phyloP scores from a whole-genome alignment of 192 early-diverging fungal genomes.

The Coemansia sp. region DNA sequence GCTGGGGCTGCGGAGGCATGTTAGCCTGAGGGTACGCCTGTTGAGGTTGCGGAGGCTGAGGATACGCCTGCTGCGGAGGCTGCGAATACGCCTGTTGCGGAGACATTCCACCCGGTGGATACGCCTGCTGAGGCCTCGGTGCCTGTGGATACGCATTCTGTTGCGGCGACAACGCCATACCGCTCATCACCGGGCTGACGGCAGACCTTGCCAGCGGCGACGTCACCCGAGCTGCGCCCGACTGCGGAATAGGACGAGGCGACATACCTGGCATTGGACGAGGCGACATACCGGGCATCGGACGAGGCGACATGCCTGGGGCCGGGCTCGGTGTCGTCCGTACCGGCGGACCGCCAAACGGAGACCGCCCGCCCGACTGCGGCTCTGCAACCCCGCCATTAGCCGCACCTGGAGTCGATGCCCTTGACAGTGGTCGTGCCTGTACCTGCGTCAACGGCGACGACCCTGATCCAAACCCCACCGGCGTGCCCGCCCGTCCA shows the following conservation, averaged over 20 bases:
- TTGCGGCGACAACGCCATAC: background rate
- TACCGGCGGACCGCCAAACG: conserved; percentile 41
- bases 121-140: background rate
- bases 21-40: background rate
- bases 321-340: conserved; percentile 22
- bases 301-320: conserved; percentile 8
- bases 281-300: no score
- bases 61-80: background rate
- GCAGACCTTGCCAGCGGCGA: conserved; percentile 33
- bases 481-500: conserved; percentile 29
- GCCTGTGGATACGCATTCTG: background rate
- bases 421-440: conserved; percentile 38
- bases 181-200: background rate
- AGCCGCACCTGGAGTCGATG: conserved; percentile 35
- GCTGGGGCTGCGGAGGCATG: background rate
- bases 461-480: conserved; percentile 50
- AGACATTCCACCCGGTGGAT: background rate
- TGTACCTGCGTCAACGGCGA: conserved; percentile 47
- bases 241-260: conserved; percentile 10
- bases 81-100: background rate
- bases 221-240: conserved; percentile 28
- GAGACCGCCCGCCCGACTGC: conserved; percentile 17
- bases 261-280: background rate
- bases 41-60: background rate
- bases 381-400: conserved; percentile 12